Percentiles rank a stretch among this genome's conserved stretches.
phyloP scores from a whole-genome alignment of 306 rosid genomes.

The Fagus crenata region DNA sequence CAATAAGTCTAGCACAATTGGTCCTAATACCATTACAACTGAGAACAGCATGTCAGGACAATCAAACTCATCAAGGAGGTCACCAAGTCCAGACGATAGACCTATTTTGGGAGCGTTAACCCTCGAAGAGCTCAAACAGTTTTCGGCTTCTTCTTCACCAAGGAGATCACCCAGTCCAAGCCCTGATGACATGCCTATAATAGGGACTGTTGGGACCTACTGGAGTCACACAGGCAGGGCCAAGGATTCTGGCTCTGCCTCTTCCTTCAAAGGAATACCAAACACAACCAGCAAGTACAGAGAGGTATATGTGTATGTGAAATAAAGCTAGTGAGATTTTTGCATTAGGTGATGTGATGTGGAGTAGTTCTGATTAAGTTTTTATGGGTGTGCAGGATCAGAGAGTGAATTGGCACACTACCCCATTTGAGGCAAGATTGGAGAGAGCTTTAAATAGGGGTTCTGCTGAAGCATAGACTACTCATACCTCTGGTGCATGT shows the following conservation, averaged over 20 bases:
- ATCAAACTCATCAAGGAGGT: slow-evolving; percentile 51
- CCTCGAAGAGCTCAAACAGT: slow-evolving; percentile 72
- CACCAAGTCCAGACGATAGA: slow-evolving; percentile 59
- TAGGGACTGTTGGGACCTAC: slow-evolving; percentile 78
- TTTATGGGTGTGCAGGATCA: slow-evolving; percentile 67
- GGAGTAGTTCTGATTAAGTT: slow-evolving; percentile 45
- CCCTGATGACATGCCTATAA: slow-evolving; percentile 74
- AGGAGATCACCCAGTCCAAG: slow-evolving; percentile 67
- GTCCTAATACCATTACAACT: slow-evolving; percentile 35
- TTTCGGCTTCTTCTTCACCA: slow-evolving; percentile 66
- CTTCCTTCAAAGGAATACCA: slow-evolving; percentile 81
- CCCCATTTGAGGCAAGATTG: slow-evolving; percentile 82
- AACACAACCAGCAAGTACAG: slow-evolving; percentile 83
- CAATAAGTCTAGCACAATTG: slow-evolving; percentile 35
- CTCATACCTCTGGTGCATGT: slow-evolving; percentile 29
- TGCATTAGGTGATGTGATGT: slow-evolving; percentile 14
- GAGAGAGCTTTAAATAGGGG: slow-evolving; percentile 77
- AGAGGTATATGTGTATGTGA: slow-evolving; percentile 60
- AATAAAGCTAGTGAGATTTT: slow-evolving; percentile 34
- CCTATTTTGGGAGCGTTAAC: slow-evolving; percentile 89
- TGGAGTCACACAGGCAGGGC: slow-evolving; percentile 48
- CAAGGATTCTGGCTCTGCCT: slow-evolving; percentile 45
- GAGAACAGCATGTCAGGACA: slow-evolving; percentile 51
- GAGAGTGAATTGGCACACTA: slow-evolving; percentile 76
- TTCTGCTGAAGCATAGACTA: slow-evolving; percentile 43